These are phyloP conservation scores for Yamadazyma epiphylla DNA, from an alignment of 1,139 yeast species.

Conservation along the genomic window DNA sequence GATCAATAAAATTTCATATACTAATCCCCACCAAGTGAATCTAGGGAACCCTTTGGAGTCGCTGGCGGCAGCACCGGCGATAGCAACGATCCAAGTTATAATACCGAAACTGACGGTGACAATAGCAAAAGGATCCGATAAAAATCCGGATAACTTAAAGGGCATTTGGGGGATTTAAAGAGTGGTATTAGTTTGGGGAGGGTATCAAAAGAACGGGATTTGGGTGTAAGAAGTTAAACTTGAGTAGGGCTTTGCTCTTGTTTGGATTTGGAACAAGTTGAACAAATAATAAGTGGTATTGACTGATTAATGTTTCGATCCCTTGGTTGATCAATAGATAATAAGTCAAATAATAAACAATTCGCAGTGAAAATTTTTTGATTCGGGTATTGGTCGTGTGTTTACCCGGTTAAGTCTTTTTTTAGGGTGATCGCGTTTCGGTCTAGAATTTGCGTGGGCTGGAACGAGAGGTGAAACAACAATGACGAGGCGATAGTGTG, in stretches of 20 bases:
- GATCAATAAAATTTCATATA: constrained; percentile 66
- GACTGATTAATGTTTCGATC: neutral
- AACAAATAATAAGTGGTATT: too few relatives aligned
- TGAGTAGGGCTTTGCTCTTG: too few relatives aligned
- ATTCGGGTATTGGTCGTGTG: too few relatives aligned
- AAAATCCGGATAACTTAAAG: constrained; percentile 46
- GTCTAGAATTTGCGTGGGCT: too few relatives aligned
- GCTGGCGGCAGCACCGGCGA: constrained; percentile 80
- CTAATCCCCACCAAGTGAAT: constrained; percentile 98
- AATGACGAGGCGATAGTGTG: too few relatives aligned
- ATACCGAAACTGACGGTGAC: constrained; percentile 61
- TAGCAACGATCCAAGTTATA: constrained; percentile 77
- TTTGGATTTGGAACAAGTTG: too few relatives aligned
- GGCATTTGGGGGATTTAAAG: constrained; percentile 22
- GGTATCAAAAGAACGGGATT: neutral
- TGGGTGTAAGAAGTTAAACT: too few relatives aligned
- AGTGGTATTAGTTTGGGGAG: neutral
- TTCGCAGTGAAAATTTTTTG: neutral
- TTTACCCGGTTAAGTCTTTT: too few relatives aligned
- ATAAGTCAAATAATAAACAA: too few relatives aligned
- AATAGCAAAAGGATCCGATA: constrained; percentile 69
- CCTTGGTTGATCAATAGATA: neutral
- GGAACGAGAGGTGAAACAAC: too few relatives aligned
- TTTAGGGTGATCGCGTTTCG: too few relatives aligned
- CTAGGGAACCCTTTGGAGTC: constrained; percentile 56